Evolutionary conservation across 805 yeast genomes (phyloP), one percentile per base, ranked within the genome.

Genomic region (Saccharomycopsis microspora): DNA sequence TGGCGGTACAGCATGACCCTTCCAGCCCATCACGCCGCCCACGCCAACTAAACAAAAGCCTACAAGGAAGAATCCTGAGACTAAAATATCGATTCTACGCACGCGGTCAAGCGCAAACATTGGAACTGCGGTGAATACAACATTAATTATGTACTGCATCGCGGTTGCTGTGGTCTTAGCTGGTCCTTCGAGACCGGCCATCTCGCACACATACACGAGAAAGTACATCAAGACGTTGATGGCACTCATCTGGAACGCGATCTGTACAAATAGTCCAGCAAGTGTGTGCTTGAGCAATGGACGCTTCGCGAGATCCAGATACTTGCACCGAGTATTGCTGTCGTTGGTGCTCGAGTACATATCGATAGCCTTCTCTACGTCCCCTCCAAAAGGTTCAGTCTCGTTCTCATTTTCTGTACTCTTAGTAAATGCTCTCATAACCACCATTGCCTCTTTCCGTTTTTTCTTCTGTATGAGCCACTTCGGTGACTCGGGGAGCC

Each of bases 401-500:
- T 27, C 33, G 5, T 35, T 33, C 11, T 31, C 29, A 50, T 31
- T 29, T 39, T 37, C 38, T 47, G 40, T 37, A 29, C 45, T 35
- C 35, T 49, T 41, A 51, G 44, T 49, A 55, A 55, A 39, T 41
- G 44, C 51, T 10, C 49, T 48, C 50, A 55, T 59, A 10, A 62
- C 53, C 2, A 52, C 53, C 39, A 68, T 62, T 9, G 74, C 72
- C 43, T 64, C 61, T 3, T 48, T 47, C 70, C 72, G 72, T 42
- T 55, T 56, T 1, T 62, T 56, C 43, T 58, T 60, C 1, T 64
- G 54, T 0, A 71, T 71, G 40, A 74, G 64, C 81, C 81, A 77
- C 53, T 75, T 69, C 2, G 83, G 82, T 3, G 82, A 74, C 56
- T 78, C 83, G 2, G 82, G 78, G 27, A 73, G 70, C 46, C 66